A percentile compares a stretch with the other conserved stretches of the same genome.
Evolutionary conservation across 352 stramenopile species (phyloP).

Genomic region (Globisporangium carolinianum): DNA sequence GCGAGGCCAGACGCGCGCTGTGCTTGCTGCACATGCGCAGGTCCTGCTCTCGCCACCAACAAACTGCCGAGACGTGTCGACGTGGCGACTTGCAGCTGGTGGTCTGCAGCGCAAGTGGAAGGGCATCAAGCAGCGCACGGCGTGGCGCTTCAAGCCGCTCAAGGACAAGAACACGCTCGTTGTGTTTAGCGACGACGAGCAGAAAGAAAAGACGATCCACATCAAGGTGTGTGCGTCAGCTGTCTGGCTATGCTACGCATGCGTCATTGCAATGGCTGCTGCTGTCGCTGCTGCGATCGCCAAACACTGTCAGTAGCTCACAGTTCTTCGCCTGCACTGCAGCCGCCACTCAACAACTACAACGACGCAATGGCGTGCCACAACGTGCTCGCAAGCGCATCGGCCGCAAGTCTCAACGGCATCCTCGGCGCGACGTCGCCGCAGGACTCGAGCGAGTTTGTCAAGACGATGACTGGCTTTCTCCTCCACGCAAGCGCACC

Average conservation of each 20-base stretch:
- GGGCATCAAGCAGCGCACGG: constrained; percentile 73
- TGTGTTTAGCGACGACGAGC: constrained; percentile 64
- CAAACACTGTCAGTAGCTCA: too few relatives aligned
- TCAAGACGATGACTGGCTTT: constrained; percentile 80
- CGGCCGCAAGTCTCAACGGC: constrained; percentile 59
- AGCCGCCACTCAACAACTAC: constrained; percentile 37
- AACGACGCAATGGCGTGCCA: constrained; percentile 71
- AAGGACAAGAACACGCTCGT: constrained; percentile 67
- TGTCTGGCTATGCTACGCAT: not conserved
- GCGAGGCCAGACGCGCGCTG: not conserved
- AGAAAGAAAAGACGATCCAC: constrained; percentile 67
- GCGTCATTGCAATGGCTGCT: not conserved
- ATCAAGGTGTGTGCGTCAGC: constrained; percentile 14
- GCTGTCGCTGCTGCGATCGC: not conserved
- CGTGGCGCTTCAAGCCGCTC: constrained; percentile 76
- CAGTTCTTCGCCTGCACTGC: not conserved
- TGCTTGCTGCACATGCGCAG: not conserved
- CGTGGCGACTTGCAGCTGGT: constrained; percentile 67
- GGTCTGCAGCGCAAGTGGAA: constrained; percentile 79
- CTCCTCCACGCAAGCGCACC: constrained; percentile 72
- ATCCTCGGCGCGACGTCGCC: constrained; percentile 74
- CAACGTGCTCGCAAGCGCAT: constrained; percentile 57
- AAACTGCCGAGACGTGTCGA: constrained; percentile 35
- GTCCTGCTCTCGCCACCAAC: not conserved
- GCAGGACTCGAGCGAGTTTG: constrained; percentile 65